Evolutionary conservation across 805 yeast species (phyloP).

Genomic region (Starmerella apicola): DNA sequence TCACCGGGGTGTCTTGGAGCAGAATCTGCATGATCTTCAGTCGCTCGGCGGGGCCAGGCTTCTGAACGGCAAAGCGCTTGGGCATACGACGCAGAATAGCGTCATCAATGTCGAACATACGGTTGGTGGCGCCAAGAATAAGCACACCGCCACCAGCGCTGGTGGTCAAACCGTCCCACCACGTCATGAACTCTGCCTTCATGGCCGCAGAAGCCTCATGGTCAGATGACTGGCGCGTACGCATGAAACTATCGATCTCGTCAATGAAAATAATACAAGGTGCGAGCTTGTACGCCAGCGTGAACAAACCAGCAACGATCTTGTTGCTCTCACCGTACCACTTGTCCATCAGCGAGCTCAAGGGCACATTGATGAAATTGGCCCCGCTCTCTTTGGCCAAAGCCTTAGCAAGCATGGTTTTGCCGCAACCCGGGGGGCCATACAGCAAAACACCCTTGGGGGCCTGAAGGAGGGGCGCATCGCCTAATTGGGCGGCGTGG

Average conservation of each 20-base stretch:
- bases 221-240: conserved; percentile 72
- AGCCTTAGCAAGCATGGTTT: conserved; percentile 94
- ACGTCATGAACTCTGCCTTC: conserved; percentile 93
- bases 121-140: conserved; percentile 88
- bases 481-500: conserved; percentile 35
- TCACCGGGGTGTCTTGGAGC: conserved; percentile 52
- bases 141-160: conserved; percentile 52
- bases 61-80: conserved; percentile 64
- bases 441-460: conserved; percentile 88
- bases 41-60: conserved; percentile 62
- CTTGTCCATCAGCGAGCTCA: conserved; percentile 91
- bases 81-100: conserved; percentile 92
- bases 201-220: conserved; percentile 92
- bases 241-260: conserved; percentile 86
- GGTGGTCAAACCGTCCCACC: conserved; percentile 87
- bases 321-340: conserved; percentile 97
- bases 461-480: conserved; percentile 59
- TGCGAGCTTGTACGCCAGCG: conserved; percentile 75
- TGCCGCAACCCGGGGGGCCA: conserved; percentile 98
- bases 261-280: conserved; percentile 94
- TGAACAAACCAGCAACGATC: conserved; percentile 82
- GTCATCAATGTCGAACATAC: conserved; percentile 80
- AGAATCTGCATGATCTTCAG: conserved; percentile 55
- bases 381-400: conserved; percentile 87
- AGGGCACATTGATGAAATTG: conserved; percentile 75